Base-by-base conservation (phyloP, 345 rosid genomes). In the Anacardium occidentale region DNA sequence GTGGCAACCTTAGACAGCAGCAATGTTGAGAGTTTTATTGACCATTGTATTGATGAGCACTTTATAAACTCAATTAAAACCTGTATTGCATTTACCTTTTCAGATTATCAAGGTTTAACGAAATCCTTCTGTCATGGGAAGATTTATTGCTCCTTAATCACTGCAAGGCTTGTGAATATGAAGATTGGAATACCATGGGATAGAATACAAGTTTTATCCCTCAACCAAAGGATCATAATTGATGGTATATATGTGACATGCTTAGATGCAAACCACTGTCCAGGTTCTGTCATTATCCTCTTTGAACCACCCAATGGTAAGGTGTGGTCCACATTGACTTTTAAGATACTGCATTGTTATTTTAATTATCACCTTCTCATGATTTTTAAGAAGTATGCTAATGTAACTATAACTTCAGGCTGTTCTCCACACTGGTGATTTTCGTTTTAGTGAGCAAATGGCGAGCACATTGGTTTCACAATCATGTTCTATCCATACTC, bases 51-150 rank as follows among this genome's bases (percentile, higher is more conserved):
- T 44, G 18, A 58, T 18, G 18, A 34, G 37, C 62, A 44, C 34
- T 58, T 45, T 2, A 21, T 34, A 18, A 62, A 62, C 40, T 65
- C 55, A 45, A 14, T 10, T n/a, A 47, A 65, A 48, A 51, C n/a
- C n/a, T 65, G 3, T 20, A 0, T 13, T 71, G 66, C 42, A n/a
- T 74, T 45, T 34, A 20, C 66, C 26, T 70, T 64, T 71, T 78
- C 91, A 93, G 98, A 92, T 89, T 94, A 94, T 87, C 98, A 94
- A 85, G 98, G 98, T 50, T 74, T 94, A 74, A 89, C 98, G 5
- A 90, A 81, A 75, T 90, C 97, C 62, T 94, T 94, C 83, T 72
- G 81, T 74, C 93, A 90, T 75, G 98, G 98, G 76, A 94, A 85
- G 78, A 88, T 94, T 55, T 94, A 94, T 80, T 92, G 98, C 68